Conservation (phyloP, 2,329 filamentous ascomycete genomes). For the Colletotrichum ledebouriae region DNA sequence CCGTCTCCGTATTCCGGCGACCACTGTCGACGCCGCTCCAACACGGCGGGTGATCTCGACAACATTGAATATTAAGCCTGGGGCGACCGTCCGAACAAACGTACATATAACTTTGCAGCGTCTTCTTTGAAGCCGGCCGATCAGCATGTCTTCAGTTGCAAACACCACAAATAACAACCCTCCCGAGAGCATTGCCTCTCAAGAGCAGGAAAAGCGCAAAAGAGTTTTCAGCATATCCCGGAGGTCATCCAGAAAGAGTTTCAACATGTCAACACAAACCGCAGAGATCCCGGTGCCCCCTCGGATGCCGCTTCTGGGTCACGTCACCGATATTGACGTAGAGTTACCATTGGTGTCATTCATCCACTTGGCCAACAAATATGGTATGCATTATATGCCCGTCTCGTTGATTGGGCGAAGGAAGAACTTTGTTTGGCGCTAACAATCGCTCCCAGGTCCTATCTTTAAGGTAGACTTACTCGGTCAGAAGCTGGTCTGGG, state of each 20-base stretch:
- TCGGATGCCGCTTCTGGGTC: slow-evolving; percentile 75
- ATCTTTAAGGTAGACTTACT: slow-evolving; percentile 70
- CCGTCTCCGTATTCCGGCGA: background rate
- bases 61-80: background rate
- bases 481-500: slow-evolving; percentile 60
- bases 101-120: background rate
- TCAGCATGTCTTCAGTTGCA: slow-evolving; percentile 14
- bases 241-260: slow-evolving; percentile 15
- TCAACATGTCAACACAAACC: slow-evolving; percentile 42
- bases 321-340: slow-evolving; percentile 72
- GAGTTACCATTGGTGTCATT: slow-evolving; percentile 69
- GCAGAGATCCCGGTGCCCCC: slow-evolving; percentile 59
- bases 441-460: slow-evolving; percentile 57
- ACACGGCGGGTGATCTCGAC: background rate
- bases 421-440: background rate
- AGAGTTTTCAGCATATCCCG: slow-evolving; percentile 29
- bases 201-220: slow-evolving; percentile 9
- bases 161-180: background rate
- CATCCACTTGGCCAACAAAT: slow-evolving; percentile 70
- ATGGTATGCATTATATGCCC: slow-evolving; percentile 62
- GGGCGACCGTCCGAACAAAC: too few relatives aligned
- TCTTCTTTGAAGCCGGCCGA: background rate
- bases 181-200: background rate
- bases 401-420: background rate
- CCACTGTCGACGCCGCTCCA: background rate